Conservation (phyloP, 352 stramenopile species). For the Phytophthora agathidicida region DNA sequence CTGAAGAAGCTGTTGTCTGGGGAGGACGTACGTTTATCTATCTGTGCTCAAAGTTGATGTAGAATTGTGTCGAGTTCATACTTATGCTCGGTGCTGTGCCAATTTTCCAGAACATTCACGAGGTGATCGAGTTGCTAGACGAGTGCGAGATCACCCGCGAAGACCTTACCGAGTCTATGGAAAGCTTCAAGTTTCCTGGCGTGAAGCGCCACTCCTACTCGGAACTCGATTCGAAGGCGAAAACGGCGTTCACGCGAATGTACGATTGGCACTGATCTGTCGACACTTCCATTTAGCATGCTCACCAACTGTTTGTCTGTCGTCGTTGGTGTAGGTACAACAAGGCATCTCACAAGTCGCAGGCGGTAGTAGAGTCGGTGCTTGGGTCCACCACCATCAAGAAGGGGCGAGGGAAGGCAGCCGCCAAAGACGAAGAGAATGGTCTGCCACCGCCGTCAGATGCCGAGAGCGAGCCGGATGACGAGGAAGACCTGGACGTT, state of each 20-base stretch:
- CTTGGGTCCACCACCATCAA: slow-evolving; percentile 73
- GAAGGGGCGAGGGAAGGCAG: slow-evolving; percentile 70
- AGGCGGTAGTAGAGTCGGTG: slow-evolving; percentile 92
- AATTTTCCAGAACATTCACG: slow-evolving; percentile 66
- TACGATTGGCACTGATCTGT: slow-evolving; percentile 33
- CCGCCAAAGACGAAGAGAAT: slow-evolving; percentile 47
- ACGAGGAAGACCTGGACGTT: slow-evolving; percentile 69
- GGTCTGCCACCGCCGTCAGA: slow-evolving; percentile 64
- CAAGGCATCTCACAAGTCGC: slow-evolving; percentile 92
- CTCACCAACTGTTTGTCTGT: slow-evolving; percentile 1
- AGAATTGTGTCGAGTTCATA: neutral
- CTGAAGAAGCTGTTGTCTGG: slow-evolving; percentile 76
- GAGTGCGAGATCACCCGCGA: slow-evolving; percentile 97
- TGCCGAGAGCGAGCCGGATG: slow-evolving; percentile 72
- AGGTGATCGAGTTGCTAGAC: slow-evolving; percentile 96
- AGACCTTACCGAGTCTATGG: slow-evolving; percentile 97
- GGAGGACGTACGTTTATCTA: slow-evolving; percentile 58
- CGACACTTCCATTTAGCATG: neutral
- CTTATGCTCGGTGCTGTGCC: neutral
- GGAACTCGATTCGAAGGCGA: slow-evolving; percentile 88
- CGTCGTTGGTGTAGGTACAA: slow-evolving; percentile 81
- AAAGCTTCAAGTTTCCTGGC: slow-evolving; percentile 87
- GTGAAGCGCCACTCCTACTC: slow-evolving; percentile 79
- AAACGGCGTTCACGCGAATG: slow-evolving; percentile 94
- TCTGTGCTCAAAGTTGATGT: neutral